Conservation (phyloP, 83 land plant genomes). For the Picea abies region DNA sequence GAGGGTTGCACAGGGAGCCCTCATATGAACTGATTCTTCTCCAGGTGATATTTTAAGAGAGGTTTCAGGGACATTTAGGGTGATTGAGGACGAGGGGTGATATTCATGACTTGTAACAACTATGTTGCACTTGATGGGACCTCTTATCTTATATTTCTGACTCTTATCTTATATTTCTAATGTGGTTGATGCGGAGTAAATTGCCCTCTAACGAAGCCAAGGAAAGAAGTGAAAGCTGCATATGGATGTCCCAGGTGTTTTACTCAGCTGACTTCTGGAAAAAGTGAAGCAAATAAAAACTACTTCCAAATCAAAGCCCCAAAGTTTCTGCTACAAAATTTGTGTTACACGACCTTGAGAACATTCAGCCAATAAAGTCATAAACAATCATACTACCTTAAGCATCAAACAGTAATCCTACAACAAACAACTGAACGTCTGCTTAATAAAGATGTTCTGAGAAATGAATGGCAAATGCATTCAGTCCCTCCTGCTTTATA, state of each 20-base stretch:
- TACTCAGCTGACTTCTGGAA: neutral
- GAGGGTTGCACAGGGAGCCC: neutral
- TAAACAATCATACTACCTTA: neutral
- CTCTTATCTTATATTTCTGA: neutral
- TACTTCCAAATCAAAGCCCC: neutral
- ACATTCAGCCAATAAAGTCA: neutral
- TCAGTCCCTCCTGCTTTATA: neutral
- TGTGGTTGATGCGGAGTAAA: neutral
- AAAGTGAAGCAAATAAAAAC: neutral
- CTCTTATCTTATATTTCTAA: neutral
- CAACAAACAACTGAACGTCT: slow-evolving; percentile 5
- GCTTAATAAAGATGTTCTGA: neutral
- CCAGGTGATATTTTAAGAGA: neutral
- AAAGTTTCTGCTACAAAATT: neutral
- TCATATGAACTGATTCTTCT: neutral
- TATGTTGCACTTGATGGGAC: neutral
- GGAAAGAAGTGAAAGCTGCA: neutral
- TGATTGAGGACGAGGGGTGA: neutral
- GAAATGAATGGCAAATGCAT: neutral
- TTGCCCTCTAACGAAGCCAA: neutral
- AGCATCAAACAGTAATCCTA: neutral
- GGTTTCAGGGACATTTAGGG: neutral
- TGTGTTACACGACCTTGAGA: neutral
- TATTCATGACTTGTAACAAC: neutral
- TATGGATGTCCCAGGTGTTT: neutral